Evolutionary conservation across 768 basidiomycete species (phyloP).

Genomic region (Auriculariales sp.): DNA sequence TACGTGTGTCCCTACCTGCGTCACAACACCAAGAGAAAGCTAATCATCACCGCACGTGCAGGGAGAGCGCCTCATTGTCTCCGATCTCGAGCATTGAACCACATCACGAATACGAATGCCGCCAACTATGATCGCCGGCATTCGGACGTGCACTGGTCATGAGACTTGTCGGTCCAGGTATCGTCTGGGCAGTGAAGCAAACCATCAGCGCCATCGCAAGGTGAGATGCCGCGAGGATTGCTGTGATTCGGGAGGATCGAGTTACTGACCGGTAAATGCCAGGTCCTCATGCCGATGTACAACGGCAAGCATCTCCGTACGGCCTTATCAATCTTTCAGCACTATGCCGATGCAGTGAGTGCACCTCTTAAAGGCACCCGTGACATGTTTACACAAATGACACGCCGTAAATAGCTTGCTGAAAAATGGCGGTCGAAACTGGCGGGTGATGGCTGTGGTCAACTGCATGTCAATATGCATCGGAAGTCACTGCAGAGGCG

Average conservation of each 20-base stretch:
- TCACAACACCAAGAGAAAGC: neutral
- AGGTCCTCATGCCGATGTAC: neutral
- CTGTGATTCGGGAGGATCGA: neutral
- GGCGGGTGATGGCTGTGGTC: neutral
- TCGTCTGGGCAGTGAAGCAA: neutral
- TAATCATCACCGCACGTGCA: constrained; percentile 7
- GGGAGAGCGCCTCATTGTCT: constrained; percentile 23
- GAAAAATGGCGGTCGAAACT: neutral
- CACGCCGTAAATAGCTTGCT: no score
- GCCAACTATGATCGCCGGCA: neutral
- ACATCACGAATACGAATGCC: constrained; percentile 14
- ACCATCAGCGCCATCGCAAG: neutral
- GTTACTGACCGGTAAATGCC: neutral
- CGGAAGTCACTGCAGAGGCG: neutral
- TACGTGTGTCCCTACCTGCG: constrained; percentile 1
- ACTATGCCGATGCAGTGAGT: neutral
- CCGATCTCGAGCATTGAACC: constrained; percentile 30
- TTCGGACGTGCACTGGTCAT: neutral
- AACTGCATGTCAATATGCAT: neutral
- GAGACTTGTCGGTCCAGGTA: neutral
- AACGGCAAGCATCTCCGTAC: neutral
- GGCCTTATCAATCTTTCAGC: neutral
- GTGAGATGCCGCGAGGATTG: neutral
- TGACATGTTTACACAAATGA: neutral
- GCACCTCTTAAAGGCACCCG: neutral